Percentiles rank a stretch among this genome's conserved stretches.
phyloP scores from a whole-genome alignment of 2,329 filamentous ascomycete genomes.

The Penicillium sp. region DNA sequence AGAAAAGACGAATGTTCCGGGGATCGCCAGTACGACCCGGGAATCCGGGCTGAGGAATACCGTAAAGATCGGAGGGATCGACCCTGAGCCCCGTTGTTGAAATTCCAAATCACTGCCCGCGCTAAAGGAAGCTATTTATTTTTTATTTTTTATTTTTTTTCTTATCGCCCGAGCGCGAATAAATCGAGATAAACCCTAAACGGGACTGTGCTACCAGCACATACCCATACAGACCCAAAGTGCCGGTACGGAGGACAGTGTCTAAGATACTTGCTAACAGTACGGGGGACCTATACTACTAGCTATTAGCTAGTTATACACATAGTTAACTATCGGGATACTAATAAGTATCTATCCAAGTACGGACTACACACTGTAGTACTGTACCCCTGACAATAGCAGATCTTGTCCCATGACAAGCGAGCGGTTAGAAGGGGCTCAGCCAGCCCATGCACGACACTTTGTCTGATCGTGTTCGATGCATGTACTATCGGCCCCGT shows the following conservation, averaged over 20 bases:
- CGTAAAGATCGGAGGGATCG: conserved; percentile 27
- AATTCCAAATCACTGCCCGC: conserved; percentile 26
- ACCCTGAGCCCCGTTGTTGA: conserved; percentile 26
- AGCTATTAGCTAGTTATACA: too few species aligned
- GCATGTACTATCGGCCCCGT: conserved; percentile 11
- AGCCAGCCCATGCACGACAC: conserved; percentile 28
- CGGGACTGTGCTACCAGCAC: background rate
- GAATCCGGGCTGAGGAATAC: conserved; percentile 25
- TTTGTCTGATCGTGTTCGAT: conserved; percentile 14
- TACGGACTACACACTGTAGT: too few species aligned
- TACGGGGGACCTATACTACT: too few species aligned
- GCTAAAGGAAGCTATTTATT: conserved; percentile 10
- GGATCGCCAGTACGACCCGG: conserved; percentile 25
- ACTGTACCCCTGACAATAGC: too few species aligned
- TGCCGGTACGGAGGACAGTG: conserved; percentile 4
- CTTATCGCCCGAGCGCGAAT: conserved; percentile 1
- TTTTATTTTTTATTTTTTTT: too few species aligned
- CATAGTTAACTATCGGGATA: too few species aligned
- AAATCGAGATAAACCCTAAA: background rate
- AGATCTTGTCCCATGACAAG: too few species aligned
- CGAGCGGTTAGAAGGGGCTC: conserved; percentile 1
- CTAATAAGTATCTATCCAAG: too few species aligned
- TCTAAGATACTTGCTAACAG: too few species aligned
- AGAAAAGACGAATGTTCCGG: conserved; percentile 12
- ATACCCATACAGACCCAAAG: conserved; percentile 11